Percentiles rank a stretch among this genome's conserved stretches.
These are phyloP conservation scores for Vitis rupestris DNA, from an alignment of 164 flowering plant genomes.

Conservation along the genomic window DNA sequence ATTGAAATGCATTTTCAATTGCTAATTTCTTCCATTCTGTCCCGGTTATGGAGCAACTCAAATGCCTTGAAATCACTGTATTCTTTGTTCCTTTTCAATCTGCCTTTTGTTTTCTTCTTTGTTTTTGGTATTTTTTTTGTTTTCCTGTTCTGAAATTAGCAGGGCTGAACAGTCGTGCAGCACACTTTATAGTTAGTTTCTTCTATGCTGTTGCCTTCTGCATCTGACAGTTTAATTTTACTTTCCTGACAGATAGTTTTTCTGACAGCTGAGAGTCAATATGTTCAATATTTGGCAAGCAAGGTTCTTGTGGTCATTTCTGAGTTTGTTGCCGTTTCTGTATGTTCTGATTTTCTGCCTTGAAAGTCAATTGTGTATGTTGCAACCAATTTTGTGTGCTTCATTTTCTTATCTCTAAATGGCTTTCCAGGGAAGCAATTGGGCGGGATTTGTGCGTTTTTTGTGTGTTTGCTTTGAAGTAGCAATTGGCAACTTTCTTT, in stretches of 20 bases:
- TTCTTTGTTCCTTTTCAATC: too few species aligned
- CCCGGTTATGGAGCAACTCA: too few species aligned
- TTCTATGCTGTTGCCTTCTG: not conserved
- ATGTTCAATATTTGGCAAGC: slow-evolving; percentile 51
- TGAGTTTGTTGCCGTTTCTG: slow-evolving; percentile 45
- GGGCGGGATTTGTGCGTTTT: slow-evolving; percentile 41
- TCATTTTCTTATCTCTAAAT: slow-evolving; percentile 2
- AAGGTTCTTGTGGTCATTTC: slow-evolving; percentile 54
- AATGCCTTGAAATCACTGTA: too few species aligned
- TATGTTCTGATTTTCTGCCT: slow-evolving; percentile 25
- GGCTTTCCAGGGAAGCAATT: slow-evolving; percentile 50
- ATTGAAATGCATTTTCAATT: too few species aligned
- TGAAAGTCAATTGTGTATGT: not conserved
- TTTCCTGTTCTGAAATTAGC: not conserved
- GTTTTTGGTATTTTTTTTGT: too few species aligned
- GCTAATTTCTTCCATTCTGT: too few species aligned
- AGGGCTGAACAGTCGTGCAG: not conserved
- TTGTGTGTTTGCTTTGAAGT: slow-evolving; percentile 42
- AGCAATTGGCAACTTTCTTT: slow-evolving; percentile 31
- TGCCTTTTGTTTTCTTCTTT: not conserved
- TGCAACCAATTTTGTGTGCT: not conserved
- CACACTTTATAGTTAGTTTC: not conserved
- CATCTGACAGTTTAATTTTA: not conserved
- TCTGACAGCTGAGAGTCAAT: slow-evolving; percentile 39
- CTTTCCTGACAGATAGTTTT: slow-evolving; percentile 43